These are phyloP conservation scores for Orychophragmus violaceus DNA, from an alignment of 345 rosid species.

Conservation along the genomic window DNA sequence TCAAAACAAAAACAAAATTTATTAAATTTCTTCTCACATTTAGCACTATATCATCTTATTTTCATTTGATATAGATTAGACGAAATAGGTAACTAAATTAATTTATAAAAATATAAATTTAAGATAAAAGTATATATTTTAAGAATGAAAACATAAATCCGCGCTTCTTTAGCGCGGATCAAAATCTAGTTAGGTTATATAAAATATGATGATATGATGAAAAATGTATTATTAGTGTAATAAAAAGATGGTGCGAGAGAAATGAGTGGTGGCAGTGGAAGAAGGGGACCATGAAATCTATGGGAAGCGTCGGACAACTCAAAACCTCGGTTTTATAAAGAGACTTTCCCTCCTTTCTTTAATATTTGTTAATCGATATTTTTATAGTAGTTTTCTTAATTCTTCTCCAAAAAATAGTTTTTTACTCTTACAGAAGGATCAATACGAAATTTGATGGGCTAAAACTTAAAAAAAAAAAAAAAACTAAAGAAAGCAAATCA, in stretches of 20 bases:
- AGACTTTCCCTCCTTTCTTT: slow-evolving; percentile 19
- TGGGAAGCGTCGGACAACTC: slow-evolving; percentile 30
- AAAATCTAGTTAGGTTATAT: neutral
- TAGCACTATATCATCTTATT: too few species aligned
- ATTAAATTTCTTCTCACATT: too few species aligned
- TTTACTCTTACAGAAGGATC: neutral
- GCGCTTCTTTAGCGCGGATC: too few species aligned
- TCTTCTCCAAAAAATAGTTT: too few species aligned
- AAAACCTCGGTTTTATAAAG: slow-evolving; percentile 32
- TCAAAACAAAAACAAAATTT: too few species aligned
- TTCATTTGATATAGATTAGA: too few species aligned
- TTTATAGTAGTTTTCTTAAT: neutral
- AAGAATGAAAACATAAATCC: too few species aligned
- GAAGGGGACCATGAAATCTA: slow-evolving; percentile 37
- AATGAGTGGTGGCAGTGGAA: slow-evolving; percentile 33
- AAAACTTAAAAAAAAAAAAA: neutral
- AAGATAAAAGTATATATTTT: too few species aligned
- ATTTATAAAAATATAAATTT: too few species aligned
- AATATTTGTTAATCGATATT: neutral
- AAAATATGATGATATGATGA: slow-evolving; percentile 10
- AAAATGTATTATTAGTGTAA: slow-evolving; percentile 14
- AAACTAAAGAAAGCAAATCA: too few species aligned
- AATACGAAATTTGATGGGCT: neutral
- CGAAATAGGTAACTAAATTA: too few species aligned
- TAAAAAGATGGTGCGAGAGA: slow-evolving; percentile 32